Conservation (phyloP, 495 filamentous ascomycete species). For the Sordaria brevicollis region DNA sequence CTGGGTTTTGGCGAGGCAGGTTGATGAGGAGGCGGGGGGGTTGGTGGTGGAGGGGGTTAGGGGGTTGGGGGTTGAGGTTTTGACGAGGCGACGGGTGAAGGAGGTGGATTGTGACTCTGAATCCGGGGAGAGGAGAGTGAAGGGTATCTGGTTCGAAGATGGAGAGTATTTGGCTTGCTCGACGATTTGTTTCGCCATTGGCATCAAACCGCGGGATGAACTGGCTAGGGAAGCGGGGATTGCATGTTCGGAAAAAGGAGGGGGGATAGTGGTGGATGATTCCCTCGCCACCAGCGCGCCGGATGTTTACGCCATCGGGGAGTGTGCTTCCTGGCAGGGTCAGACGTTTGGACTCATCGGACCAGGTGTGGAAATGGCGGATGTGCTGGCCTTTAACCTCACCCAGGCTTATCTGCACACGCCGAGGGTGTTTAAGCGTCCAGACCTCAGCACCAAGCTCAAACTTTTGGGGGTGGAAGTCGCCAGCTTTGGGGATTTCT, state of each 20-base stretch:
- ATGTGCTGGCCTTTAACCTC: slow-evolving; percentile 89
- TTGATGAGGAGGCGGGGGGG: slow-evolving; percentile 74
- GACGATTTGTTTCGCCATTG: slow-evolving; percentile 89
- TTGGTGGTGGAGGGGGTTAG: slow-evolving; percentile 80
- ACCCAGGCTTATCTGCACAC: slow-evolving; percentile 68
- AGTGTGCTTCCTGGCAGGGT: slow-evolving; percentile 90
- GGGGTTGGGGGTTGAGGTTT: slow-evolving; percentile 71
- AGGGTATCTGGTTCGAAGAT: slow-evolving; percentile 74
- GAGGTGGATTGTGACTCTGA: slow-evolving; percentile 45
- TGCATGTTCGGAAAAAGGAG: slow-evolving; percentile 61
- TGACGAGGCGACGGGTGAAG: slow-evolving; percentile 69
- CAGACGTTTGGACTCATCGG: slow-evolving; percentile 92
- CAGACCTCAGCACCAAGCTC: slow-evolving; percentile 87
- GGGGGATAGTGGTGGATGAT: slow-evolving; percentile 59
- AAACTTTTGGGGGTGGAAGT: slow-evolving; percentile 93
- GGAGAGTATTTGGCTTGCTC: slow-evolving; percentile 73
- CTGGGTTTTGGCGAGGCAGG: slow-evolving; percentile 80
- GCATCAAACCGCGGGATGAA: slow-evolving; percentile 76
- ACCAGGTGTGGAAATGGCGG: slow-evolving; percentile 93
- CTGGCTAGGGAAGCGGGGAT: slow-evolving; percentile 63
- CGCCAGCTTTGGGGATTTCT: slow-evolving; percentile 93
- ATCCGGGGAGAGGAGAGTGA: slow-evolving; percentile 29
- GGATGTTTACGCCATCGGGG: slow-evolving; percentile 83
- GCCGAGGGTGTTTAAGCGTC: slow-evolving; percentile 64
- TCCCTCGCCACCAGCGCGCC: slow-evolving; percentile 59